Evolutionary conservation across 1,139 yeast genomes (phyloP), one percentile per base, ranked within the genome.

Genomic region (Casaregolazyma lundiana): DNA sequence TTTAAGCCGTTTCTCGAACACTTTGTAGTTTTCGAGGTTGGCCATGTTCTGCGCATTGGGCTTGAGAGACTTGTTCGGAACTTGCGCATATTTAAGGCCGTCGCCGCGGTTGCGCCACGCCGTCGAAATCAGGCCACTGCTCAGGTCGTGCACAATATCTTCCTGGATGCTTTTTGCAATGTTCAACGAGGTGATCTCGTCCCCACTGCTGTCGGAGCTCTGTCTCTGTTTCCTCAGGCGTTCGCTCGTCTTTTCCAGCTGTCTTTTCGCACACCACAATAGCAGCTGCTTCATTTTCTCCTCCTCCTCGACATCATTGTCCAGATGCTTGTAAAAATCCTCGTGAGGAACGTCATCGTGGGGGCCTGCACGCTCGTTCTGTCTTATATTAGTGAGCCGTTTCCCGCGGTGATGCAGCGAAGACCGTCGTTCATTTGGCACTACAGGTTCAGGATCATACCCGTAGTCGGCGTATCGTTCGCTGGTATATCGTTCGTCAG

Each of bases 361-460:
- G 0, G 90, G 90, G 30, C 75, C 75, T 0, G 85, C 88, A 9
- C 53, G 71, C 53, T 78, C 80, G 2, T 92, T 92, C 58, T 81
- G 83, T 0, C 92, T 89, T 11, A 84, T 76, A 0, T 90, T 81
- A 59, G 86, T 84, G 2, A 82, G 77, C 32, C 94, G 68, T 56
- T 81, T 83, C 2, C 94, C 94, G 38, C 94, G 68, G 48, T 62
- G 58, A 16, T 61, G 63, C 24, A 66, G 50, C 43, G 68, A 63
- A 21, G 66, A 41, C 45, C 65, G 39, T 43, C 58, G 38, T 45
- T 56, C 50, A 44, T 67, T 65, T 50, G 55, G 47, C 30, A 53
- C 54, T 36, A 61, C 59, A 7, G 39, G 6, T 6, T 26, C 32
- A 4, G 32, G 7, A 11, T 26, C 15, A 6, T 11, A n/a, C n/a